Evolutionary conservation across 2,329 filamentous ascomycete species (phyloP), one percentile per base, ranked within the genome.

Genomic region (Ascosphaera apis): DNA sequence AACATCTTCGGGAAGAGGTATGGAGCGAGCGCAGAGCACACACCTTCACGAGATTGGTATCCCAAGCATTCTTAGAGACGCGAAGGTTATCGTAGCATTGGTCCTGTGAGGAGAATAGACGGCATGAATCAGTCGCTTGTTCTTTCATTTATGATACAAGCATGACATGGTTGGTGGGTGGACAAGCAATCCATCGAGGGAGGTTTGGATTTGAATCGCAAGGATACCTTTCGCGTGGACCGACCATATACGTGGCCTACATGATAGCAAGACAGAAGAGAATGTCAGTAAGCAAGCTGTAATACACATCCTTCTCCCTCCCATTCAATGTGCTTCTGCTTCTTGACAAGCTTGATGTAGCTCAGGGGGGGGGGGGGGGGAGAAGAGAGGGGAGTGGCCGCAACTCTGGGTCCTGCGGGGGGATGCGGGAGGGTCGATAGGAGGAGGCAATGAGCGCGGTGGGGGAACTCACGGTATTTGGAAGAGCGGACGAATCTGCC

Each of bases 11-110:
- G 39, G 38, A 36, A 43, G 18, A 38, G 33, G 39, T 15, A 40
- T 37, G 38, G 42, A 46, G 46, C 48, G 49, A 47, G 47, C 42
- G 43, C 44, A 39, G 39, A 41, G 36, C 37, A 53, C 66, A 55
- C 57, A 91, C 83, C 76, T 95, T 95, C 62, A 95, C 70, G 52
- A 98, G 65, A 63, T 98, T 98, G 51, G 84, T 93, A 58, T 98
- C 88, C 88, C 88, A 98, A 38, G 88, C 88, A 73, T 98, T 98
- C 60, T 78, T 81, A 52, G 83, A 93, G 58, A 98, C 82, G 55
- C 82, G 81, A 47, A 98, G 65, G 59, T 95, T 95, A 60, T 98
- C 88, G 62, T 95, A 98, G 66, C 84, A 93, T 69, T 81, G 80
- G 57, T 98, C 88, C 70, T 74, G 40, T 15, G 15, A 25, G 13